Evolutionary conservation across 2,329 filamentous ascomycete species (phyloP).

Genomic region (Teratosphaeria gauchensis): DNA sequence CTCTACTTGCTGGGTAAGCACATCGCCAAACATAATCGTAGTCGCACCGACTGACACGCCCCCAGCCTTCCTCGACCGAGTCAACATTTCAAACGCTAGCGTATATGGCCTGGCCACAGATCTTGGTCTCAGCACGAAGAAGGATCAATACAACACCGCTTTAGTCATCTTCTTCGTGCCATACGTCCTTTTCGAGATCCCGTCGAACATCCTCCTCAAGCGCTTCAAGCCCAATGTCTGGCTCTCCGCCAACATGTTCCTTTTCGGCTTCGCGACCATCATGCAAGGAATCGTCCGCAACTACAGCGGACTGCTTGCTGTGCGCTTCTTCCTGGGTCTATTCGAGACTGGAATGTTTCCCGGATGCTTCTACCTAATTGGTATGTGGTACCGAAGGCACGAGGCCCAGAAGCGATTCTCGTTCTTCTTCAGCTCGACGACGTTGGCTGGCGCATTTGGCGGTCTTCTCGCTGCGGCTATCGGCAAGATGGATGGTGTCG

Average conservation of each 20-base stretch:
- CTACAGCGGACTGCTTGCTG: conserved; percentile 66
- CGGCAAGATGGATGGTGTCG: conserved; percentile 69
- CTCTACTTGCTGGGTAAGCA: conserved; percentile 34
- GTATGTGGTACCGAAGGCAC: conserved; percentile 80
- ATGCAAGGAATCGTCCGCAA: conserved; percentile 69
- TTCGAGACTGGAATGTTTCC: conserved; percentile 51
- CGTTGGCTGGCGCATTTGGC: conserved; percentile 73
- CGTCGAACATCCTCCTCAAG: conserved; percentile 43
- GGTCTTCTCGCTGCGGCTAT: conserved; percentile 78
- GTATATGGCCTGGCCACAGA: conserved; percentile 41
- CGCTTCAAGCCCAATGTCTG: conserved; percentile 43
- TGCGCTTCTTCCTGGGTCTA: conserved; percentile 72
- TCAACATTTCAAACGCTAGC: conserved; percentile 47
- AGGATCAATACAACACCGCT: conserved; percentile 40
- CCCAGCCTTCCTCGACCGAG: conserved; percentile 25
- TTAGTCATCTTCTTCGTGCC: conserved; percentile 46
- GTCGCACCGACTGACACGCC: background rate
- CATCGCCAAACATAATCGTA: background rate
- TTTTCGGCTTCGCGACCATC: conserved; percentile 66
- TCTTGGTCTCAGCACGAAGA: conserved; percentile 29
- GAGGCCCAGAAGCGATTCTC: conserved; percentile 89
- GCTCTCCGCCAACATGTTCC: conserved; percentile 63
- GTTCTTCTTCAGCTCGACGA: conserved; percentile 84
- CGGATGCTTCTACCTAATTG: conserved; percentile 42
- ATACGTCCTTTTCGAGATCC: conserved; percentile 44